Base-by-base conservation (phyloP, 176 grass and related monocot species). In the Musa itinerans region DNA sequence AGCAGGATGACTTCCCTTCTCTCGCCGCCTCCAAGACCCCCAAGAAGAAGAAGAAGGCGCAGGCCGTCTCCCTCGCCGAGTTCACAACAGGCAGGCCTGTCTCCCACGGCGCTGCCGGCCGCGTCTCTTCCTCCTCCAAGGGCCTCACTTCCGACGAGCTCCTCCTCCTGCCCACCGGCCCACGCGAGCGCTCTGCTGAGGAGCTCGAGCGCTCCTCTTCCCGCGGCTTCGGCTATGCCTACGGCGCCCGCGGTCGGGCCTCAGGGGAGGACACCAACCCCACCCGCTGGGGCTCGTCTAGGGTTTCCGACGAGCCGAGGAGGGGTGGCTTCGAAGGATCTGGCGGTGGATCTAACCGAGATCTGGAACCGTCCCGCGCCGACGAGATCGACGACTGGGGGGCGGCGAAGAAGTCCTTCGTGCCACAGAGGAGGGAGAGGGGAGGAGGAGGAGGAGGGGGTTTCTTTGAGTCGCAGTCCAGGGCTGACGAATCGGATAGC, bases 41-140 rank as follows among this genome's bases (percentile, higher is more conserved):
- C 52, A 79, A 79, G 59, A 89, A 89, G 83, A 89, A 89, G 80
- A 89, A 89, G 80, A 89, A 85, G 83, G 4, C 83, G 27, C 83
- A 89, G 69, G 8, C 83, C 29, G 25, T 85, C 15, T 22, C 83
- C 54, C 80, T 83, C 62, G 73, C 49, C 72, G 80, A 82, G 14
- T 89, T 85, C 80, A 79, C 71, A 66, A 76, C 52, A 25, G 6
- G 17, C 72, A 85, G 72, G 80, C 78, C 78, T 80, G 58, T 74
- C 52, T 26, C 80, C n/a, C 66, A 69, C 6, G 66, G 66, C 29
- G 11, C 66, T 7, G 66, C 26, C 15, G 25, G 26, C 29, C 24
- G 16, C 26, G 6, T 8, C 11, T 66, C 83, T 23, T 57, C 23
- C 54, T 75, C 54, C 16, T 80, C 77, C 67, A 83, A 81, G 68